Evolutionary conservation across 257 asterid genomes (phyloP).

Genomic region (Agastache rugosa): DNA sequence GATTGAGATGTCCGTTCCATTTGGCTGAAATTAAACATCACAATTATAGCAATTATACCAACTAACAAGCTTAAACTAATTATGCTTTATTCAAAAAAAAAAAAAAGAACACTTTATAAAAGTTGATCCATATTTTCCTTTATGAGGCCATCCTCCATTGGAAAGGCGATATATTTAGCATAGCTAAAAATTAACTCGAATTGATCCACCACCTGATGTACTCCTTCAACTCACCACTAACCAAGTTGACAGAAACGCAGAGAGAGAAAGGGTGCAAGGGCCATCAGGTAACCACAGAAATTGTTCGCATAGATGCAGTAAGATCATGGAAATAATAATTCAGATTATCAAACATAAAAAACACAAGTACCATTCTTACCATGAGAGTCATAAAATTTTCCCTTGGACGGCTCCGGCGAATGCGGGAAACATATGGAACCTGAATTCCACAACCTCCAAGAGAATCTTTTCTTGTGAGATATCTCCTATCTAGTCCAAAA

Average conservation of each 20-base stretch:
- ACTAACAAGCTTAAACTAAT: conserved; percentile 40
- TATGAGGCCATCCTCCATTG: conserved; percentile 19
- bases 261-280: background rate
- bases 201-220: conserved; percentile 19
- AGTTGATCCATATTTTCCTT: conserved; percentile 7
- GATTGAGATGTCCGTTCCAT: conserved; percentile 46
- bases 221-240: conserved; percentile 27
- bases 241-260: conserved; percentile 9
- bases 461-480: conserved; percentile 72
- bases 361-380: conserved; percentile 57
- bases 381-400: conserved; percentile 68
- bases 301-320: conserved; percentile 25
- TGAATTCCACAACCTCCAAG: conserved; percentile 87
- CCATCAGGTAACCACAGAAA: conserved; percentile 14
- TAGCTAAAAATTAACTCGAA: conserved; percentile 1
- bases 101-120: background rate
- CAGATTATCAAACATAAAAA: background rate
- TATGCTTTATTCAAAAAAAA: background rate
- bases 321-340: conserved; percentile 18
- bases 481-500: conserved; percentile 53
- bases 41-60: conserved; percentile 40
- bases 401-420: conserved; percentile 95
- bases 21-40: conserved; percentile 52
- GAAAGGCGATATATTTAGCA: conserved; percentile 1
- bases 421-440: conserved; percentile 85